phyloP scores from a whole-genome alignment of 345 rosid genomes.

The Aegle marmelos region DNA sequence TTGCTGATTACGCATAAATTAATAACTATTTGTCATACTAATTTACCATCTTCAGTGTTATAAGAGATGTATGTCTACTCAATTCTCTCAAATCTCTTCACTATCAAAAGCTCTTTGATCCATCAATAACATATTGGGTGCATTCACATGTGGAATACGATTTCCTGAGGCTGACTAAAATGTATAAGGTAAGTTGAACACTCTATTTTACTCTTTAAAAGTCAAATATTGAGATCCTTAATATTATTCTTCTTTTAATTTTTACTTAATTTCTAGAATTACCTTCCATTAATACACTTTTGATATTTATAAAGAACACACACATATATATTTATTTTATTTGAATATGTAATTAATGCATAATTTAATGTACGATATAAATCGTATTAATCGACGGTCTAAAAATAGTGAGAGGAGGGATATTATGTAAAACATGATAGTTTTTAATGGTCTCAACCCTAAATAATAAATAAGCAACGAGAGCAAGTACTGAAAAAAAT shows the following conservation, averaged over 20 bases:
- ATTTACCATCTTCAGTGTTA: neutral
- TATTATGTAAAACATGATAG: neutral
- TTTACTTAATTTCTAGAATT: no score
- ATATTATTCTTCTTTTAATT: no score
- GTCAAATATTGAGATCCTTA: no score
- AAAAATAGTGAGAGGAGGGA: neutral
- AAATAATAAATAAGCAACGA: neutral
- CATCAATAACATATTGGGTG: neutral
- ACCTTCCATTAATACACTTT: no score
- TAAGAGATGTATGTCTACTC: neutral
- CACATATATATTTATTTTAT: no score
- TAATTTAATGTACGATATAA: no score
- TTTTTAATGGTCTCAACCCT: neutral
- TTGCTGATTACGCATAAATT: neutral
- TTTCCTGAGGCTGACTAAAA: neutral
- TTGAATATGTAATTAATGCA: no score
- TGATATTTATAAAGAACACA: no score
- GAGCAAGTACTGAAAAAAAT: neutral
- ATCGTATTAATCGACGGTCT: neutral
- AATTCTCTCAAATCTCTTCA: no score
- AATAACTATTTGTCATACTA: neutral
- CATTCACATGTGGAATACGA: neutral
- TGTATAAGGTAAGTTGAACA: no score
- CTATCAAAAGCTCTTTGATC: neutral
- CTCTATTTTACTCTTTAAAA: no score